A percentile compares a stretch with the other conserved stretches of the same genome.
phyloP scores from a whole-genome alignment of 1,284 basidiomycete genomes.

The Lentinula novae-zelandiae region DNA sequence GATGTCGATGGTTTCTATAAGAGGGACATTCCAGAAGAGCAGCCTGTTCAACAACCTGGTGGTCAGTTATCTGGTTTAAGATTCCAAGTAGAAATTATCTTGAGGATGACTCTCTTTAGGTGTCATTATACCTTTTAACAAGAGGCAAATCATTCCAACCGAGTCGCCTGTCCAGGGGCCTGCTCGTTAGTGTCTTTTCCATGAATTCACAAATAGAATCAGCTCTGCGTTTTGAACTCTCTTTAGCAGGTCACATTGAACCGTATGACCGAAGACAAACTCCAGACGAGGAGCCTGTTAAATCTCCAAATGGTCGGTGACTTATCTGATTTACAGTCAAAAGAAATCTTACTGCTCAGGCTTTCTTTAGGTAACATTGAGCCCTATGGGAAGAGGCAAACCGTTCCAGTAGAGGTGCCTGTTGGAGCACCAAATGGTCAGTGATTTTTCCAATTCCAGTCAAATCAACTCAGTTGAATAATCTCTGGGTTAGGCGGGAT shows the following conservation, averaged over 20 bases:
- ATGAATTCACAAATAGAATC: too few relatives aligned
- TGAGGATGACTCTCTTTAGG: slow-evolving; percentile 9
- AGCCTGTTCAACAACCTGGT: slow-evolving; percentile 27
- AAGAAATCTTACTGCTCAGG: too few relatives aligned
- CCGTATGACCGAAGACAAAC: not conserved
- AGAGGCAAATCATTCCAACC: not conserved
- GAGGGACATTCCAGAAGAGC: slow-evolving; percentile 25
- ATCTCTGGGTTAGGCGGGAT: too few relatives aligned
- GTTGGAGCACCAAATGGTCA: not conserved
- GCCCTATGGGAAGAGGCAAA: not conserved
- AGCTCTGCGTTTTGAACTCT: too few relatives aligned
- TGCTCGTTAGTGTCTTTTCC: too few relatives aligned
- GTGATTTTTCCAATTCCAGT: not conserved
- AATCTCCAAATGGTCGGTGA: too few relatives aligned
- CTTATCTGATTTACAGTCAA: too few relatives aligned
- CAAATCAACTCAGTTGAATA: too few relatives aligned
- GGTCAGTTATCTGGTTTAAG: slow-evolving; percentile 20
- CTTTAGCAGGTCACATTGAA: too few relatives aligned
- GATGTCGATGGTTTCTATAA: not conserved
- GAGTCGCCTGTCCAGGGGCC: not conserved
- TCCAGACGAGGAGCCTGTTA: not conserved
- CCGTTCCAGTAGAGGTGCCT: not conserved
- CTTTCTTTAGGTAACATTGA: not conserved
- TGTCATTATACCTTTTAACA: slow-evolving; percentile 18
- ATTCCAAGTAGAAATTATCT: not conserved